A percentile compares a stretch with the other conserved stretches of the same genome.
These are phyloP conservation scores for Pontederia crassipes DNA, from an alignment of 176 grass and related monocot species.

Conservation along the genomic window DNA sequence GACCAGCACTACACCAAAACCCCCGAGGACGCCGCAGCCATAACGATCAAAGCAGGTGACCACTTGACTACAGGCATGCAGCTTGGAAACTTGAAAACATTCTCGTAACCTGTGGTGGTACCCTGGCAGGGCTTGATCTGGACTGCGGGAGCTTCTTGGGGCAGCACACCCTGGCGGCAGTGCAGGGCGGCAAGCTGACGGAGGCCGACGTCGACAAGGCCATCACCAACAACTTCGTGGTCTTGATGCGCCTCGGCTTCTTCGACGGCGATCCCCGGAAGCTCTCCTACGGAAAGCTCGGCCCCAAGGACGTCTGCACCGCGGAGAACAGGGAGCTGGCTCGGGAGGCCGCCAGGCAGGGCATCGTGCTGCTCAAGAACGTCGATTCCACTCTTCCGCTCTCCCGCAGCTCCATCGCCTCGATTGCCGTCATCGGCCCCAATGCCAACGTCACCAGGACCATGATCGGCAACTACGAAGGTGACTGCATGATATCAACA, in stretches of 20 bases:
- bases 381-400: constrained; percentile 27
- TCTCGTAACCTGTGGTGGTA: neutral
- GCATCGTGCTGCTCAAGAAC: constrained; percentile 83
- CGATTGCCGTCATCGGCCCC: constrained; percentile 45
- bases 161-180: constrained; percentile 21
- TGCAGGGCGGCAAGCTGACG: constrained; percentile 33
- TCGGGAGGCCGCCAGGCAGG: constrained; percentile 54
- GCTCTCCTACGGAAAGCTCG: constrained; percentile 36
- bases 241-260: constrained; percentile 60
- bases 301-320: constrained; percentile 33
- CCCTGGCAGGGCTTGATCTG: constrained; percentile 50
- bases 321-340: constrained; percentile 43
- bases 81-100: neutral
- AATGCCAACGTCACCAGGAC: constrained; percentile 33
- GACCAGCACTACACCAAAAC: constrained; percentile 29
- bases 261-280: constrained; percentile 55
- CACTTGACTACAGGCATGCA: neutral
- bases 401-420: neutral
- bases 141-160: constrained; percentile 43
- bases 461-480: constrained; percentile 59
- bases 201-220: constrained; percentile 53
- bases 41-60: constrained; percentile 44
- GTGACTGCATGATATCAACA: neutral
- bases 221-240: constrained; percentile 39
- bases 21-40: constrained; percentile 59